These are phyloP conservation scores for Vigna mungo DNA, from an alignment of 306 rosid species.

Conservation along the genomic window DNA sequence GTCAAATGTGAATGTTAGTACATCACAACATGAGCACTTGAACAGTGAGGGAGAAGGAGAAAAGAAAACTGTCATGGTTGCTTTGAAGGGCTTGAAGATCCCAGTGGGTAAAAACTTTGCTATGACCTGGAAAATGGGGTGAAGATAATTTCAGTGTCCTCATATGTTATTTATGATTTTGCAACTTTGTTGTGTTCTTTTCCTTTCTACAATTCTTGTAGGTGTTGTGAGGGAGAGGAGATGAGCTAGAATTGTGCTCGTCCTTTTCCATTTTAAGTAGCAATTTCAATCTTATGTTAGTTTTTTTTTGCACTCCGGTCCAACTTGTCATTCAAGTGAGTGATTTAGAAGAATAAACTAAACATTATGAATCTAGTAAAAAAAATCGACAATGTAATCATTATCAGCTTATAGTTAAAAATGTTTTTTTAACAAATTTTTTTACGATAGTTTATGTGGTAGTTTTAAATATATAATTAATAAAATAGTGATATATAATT, in stretches of 20 bases:
- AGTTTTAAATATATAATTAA: no score
- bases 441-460: no score
- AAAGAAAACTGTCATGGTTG: slow-evolving; percentile 65
- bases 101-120: slow-evolving; percentile 84
- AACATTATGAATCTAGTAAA: not conserved
- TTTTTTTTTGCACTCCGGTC: not conserved
- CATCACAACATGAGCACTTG: slow-evolving; percentile 54
- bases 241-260: slow-evolving; percentile 56
- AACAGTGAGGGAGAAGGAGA: slow-evolving; percentile 52
- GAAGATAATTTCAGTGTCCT: slow-evolving; percentile 44
- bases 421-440: no score
- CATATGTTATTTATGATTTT: not conserved
- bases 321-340: slow-evolving; percentile 17
- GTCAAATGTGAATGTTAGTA: slow-evolving; percentile 52
- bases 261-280: slow-evolving; percentile 57
- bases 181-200: slow-evolving; percentile 28
- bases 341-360: slow-evolving; percentile 28
- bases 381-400: not conserved
- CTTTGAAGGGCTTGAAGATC: slow-evolving; percentile 69
- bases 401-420: not conserved
- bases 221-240: slow-evolving; percentile 52
- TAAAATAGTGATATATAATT: no score
- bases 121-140: slow-evolving; percentile 82
- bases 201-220: slow-evolving; percentile 16
- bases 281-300: not conserved